Evolutionary conservation across 306 rosid genomes (phyloP), one percentile per base, ranked within the genome.

Genomic region (Trifolium repens): DNA sequence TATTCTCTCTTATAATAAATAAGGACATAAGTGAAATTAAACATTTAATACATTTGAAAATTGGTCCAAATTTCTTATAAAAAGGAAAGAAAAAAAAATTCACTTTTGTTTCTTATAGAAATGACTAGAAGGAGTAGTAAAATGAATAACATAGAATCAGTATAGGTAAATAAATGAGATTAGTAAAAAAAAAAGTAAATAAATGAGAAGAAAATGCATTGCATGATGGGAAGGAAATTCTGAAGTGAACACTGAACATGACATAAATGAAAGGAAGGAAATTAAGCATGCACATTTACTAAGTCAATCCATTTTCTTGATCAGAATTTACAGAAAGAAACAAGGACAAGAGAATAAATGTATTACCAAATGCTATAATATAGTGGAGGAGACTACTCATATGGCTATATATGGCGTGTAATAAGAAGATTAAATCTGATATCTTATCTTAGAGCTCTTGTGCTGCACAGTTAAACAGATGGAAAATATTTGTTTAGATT

Each of bases 401-500:
- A 79, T 67, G 75, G 87, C 80, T 73, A 42, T 73, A 69, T 73
- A 69, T 79, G 42, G 82, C 67, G 67, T 61, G 82, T 73, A 72
- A 69, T 67, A 71, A 76, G 77, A 71, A 76, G 77, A 19, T 37
- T 60, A 47, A 86, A 81, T 80, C 66, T 57, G 75, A 80, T 60
- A 75, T 73, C 73, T 73, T 63, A 73, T 71, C 22, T 55, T 59
- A 61, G 12, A 32, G 55, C 53, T 55, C 61, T 62, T 64, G 17
- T 61, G 32, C 61, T 55, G 71, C 67, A 9, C 46, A 59, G 64
- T 88, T 84, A 91, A 75, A 94, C 97, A 32, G 99, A 92, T 64
- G 99, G 99, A 84, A 94, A 94, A 73, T 92, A 90, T 79, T 92
- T 94, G 96, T 94, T 94, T 53, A 92, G 91, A 76, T 94, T 90